A percentile compares a stretch with the other conserved stretches of the same genome.
Conservation (phyloP, 192 early-diverging fungal species). For the Dissophora ornata region DNA sequence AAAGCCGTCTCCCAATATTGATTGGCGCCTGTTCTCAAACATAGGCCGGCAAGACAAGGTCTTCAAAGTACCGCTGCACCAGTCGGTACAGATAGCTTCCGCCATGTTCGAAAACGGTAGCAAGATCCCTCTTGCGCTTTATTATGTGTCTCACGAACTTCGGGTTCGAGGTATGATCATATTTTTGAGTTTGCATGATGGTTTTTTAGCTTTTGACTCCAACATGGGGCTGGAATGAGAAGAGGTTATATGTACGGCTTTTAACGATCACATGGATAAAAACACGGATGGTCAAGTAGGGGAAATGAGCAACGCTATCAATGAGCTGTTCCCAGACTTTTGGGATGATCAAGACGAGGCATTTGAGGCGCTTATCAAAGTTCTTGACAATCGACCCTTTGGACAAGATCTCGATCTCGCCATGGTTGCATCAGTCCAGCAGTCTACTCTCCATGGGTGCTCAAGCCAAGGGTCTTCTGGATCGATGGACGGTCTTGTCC, state of each 20-base stretch:
- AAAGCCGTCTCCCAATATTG: no score
- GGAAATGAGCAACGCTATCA: not conserved
- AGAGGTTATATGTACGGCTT: no score
- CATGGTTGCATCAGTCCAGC: not conserved
- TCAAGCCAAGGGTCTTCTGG: not conserved
- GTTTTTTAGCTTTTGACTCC: no score
- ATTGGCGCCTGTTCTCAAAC: no score
- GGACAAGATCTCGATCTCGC: constrained; percentile 14
- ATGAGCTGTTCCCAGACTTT: constrained; percentile 1
- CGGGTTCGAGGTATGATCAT: constrained; percentile 14
- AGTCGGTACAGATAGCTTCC: constrained; percentile 23
- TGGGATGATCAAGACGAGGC: constrained; percentile 11
- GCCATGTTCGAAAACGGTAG: constrained; percentile 24
- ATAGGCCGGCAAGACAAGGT: constrained; percentile 10
- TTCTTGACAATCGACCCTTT: constrained; percentile 24
- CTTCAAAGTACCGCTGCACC: constrained; percentile 7
- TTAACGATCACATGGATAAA: no score
- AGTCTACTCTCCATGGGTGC: not conserved
- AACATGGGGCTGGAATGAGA: no score
- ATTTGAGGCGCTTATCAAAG: constrained; percentile 7
- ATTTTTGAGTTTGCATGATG: not conserved
- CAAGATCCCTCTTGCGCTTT: constrained; percentile 12
- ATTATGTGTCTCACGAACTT: constrained; percentile 30
- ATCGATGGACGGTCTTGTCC: not conserved
- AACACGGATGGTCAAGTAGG: no score